Conservation (phyloP, 1,139 yeast genomes). For the Diutina ranongensis region DNA sequence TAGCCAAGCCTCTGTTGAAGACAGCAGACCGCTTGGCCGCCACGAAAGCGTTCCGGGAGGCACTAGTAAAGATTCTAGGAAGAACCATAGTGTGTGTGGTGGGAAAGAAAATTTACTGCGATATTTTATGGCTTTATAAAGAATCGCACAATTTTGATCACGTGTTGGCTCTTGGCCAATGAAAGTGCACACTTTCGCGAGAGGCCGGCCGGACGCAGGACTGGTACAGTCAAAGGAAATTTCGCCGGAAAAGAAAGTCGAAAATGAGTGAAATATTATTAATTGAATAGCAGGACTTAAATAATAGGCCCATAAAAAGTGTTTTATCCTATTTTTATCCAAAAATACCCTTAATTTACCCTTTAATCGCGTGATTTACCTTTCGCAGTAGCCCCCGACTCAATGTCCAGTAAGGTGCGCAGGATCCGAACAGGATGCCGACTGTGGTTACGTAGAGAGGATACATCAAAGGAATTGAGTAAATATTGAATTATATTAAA, state of each 20-base stretch:
- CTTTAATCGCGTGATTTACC: background rate
- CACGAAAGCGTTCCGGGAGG: constrained; percentile 82
- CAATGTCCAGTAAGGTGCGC: background rate
- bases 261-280: no score
- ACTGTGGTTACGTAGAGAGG: background rate
- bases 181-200: background rate
- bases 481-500: no score
- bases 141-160: background rate
- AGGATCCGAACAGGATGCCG: background rate
- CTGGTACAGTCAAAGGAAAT: no score
- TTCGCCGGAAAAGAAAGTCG: no score
- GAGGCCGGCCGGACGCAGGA: background rate
- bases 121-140: background rate
- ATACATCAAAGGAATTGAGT: no score
- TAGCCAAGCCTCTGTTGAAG: constrained; percentile 76
- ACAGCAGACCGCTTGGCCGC: constrained; percentile 78
- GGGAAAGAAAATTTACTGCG: background rate
- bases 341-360: background rate
- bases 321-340: background rate
- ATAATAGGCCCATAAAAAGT: background rate
- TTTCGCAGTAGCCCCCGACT: background rate
- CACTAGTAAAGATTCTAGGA: constrained; percentile 87
- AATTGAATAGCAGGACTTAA: background rate
- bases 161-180: background rate
- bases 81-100: constrained; percentile 42